A percentile compares a stretch with the other conserved stretches of the same genome.
These are phyloP conservation scores for Hypericum androsaemum DNA, from an alignment of 345 rosid genomes.

Conservation along the genomic window DNA sequence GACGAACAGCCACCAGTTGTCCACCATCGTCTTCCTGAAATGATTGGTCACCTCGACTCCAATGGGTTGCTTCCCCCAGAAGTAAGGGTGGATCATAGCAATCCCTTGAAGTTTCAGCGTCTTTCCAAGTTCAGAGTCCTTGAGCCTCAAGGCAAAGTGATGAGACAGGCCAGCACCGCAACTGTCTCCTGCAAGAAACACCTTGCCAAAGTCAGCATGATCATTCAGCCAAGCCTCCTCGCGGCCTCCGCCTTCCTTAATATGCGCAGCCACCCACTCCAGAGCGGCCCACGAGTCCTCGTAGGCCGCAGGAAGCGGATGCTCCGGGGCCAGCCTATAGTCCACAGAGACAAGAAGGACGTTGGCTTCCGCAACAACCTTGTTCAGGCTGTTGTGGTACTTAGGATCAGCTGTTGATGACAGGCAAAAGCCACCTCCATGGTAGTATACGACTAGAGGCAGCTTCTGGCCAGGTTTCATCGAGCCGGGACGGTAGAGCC, in stretches of 20 bases:
- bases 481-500: constrained; percentile 47
- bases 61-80: constrained; percentile 35
- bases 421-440: constrained; percentile 1
- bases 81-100: constrained; percentile 5
- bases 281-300: constrained; percentile 2
- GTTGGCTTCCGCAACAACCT: neutral
- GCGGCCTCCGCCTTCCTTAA: neutral
- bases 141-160: neutral
- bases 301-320: constrained; percentile 1
- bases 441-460: neutral
- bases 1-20: constrained; percentile 67
- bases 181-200: constrained; percentile 2
- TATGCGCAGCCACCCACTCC: neutral
- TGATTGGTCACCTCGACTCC: constrained; percentile 39
- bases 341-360: neutral
- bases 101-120: neutral
- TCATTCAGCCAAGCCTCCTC: neutral
- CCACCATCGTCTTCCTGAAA: constrained; percentile 51
- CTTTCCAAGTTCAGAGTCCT: neutral
- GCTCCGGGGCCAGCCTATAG: neutral
- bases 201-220: neutral
- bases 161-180: constrained; percentile 2
- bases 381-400: neutral
- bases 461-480: constrained; percentile 5
- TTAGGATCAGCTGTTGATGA: neutral